Percentiles rank a stretch among this genome's conserved stretches.
These are phyloP conservation scores for Peribolospora kevripleyi DNA, from an alignment of 768 basidiomycete species.

Conservation along the genomic window DNA sequence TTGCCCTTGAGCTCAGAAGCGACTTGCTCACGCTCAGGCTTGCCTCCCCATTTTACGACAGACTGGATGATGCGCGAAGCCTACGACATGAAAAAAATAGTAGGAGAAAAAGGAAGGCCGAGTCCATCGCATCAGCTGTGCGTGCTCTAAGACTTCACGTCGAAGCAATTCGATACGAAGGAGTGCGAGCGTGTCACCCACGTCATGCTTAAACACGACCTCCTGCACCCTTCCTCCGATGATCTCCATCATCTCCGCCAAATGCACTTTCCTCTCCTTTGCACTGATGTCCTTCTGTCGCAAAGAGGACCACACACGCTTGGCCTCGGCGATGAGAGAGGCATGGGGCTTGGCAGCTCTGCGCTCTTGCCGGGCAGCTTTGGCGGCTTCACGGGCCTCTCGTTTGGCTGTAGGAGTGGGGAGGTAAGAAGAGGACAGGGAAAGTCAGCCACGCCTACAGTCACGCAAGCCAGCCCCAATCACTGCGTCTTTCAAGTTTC, in stretches of 20 bases:
- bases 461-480: too few relatives aligned
- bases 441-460: conserved; percentile 25
- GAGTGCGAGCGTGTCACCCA: conserved; percentile 24
- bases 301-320: conserved; percentile 50
- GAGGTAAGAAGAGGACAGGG: conserved; percentile 14
- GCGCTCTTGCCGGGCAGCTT: conserved; percentile 39
- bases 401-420: conserved; percentile 27
- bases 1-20: conserved; percentile 60
- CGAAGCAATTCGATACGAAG: too few relatives aligned
- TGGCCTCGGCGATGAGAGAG: conserved; percentile 40
- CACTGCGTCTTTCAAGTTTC: conserved; percentile 22
- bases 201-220: conserved; percentile 74
- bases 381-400: conserved; percentile 50
- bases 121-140: too few relatives aligned
- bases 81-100: too few relatives aligned
- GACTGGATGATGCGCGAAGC: conserved; percentile 18
- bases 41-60: conserved; percentile 55
- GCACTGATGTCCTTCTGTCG: conserved; percentile 45
- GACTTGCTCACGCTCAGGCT: conserved; percentile 48
- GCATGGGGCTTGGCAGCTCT: conserved; percentile 57
- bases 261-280: conserved; percentile 46
- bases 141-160: too few relatives aligned
- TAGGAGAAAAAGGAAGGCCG: too few relatives aligned
- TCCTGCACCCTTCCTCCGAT: conserved; percentile 63
- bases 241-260: conserved; percentile 46